Conservation (phyloP, 352 stramenopile species). For the Phytophthora citrophthora region DNA sequence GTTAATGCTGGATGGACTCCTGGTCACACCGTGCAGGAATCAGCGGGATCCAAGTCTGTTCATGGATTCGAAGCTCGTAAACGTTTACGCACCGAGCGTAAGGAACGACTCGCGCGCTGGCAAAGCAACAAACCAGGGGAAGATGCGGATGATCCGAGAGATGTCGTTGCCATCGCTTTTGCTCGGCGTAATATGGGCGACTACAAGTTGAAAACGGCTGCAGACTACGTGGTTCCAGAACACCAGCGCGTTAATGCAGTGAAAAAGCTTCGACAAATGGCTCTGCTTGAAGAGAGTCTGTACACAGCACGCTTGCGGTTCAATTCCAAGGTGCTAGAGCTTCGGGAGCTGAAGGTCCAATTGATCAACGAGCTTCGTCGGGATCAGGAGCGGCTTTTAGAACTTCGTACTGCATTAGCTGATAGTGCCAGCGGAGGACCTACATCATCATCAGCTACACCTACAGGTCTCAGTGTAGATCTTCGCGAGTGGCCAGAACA, state of each 20-base stretch:
- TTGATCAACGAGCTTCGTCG: slow-evolving; percentile 75
- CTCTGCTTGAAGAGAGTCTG: slow-evolving; percentile 82
- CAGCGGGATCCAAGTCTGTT: slow-evolving; percentile 33
- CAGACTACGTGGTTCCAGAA: slow-evolving; percentile 90
- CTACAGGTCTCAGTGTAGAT: slow-evolving; percentile 52
- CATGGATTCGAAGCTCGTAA: slow-evolving; percentile 88
- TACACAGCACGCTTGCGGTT: slow-evolving; percentile 86
- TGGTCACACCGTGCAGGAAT: slow-evolving; percentile 6
- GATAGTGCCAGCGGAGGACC: neutral
- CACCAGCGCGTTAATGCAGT: slow-evolving; percentile 89
- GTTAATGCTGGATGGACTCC: slow-evolving; percentile 10
- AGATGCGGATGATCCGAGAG: slow-evolving; percentile 90
- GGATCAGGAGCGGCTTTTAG: slow-evolving; percentile 58
- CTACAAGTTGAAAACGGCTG: slow-evolving; percentile 91
- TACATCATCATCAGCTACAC: neutral
- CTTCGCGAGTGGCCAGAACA: slow-evolving; percentile 90
- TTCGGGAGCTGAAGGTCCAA: slow-evolving; percentile 89
- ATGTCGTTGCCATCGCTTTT: slow-evolving; percentile 91
- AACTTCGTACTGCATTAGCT: slow-evolving; percentile 54
- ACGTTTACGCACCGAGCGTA: slow-evolving; percentile 71
- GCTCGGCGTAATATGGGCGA: slow-evolving; percentile 91
- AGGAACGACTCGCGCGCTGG: slow-evolving; percentile 68
- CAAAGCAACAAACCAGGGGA: slow-evolving; percentile 80
- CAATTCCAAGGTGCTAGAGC: slow-evolving; percentile 90
- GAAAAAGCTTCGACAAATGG: slow-evolving; percentile 91